phyloP scores from a whole-genome alignment of 2,329 filamentous ascomycete genomes.

The Apiospora pterosperma region DNA sequence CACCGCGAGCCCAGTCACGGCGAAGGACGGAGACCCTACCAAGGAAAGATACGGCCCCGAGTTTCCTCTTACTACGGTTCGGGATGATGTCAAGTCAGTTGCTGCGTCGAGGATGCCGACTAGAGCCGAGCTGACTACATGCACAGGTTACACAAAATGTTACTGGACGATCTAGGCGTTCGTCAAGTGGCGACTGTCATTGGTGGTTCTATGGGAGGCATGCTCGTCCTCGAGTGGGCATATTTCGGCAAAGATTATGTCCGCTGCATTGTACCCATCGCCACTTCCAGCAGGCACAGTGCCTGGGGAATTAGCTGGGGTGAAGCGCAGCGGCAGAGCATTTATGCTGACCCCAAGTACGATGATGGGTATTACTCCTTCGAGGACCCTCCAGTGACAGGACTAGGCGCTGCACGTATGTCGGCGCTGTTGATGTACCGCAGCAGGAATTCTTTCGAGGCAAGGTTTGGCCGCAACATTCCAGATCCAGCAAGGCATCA shows the following conservation, averaged over 20 bases:
- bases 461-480: constrained; percentile 88
- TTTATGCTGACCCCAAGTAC: constrained; percentile 98
- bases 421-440: constrained; percentile 92
- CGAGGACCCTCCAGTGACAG: constrained; percentile 79
- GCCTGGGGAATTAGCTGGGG: constrained; percentile 92
- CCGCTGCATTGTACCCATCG: constrained; percentile 75
- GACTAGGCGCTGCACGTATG: constrained; percentile 93
- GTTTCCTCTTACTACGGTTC: constrained; percentile 90
- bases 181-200: constrained; percentile 75
- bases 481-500: constrained; percentile 82
- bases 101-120: not conserved
- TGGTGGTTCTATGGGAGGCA: constrained; percentile 82
- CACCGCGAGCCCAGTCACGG: constrained; percentile 83
- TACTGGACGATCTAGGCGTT: constrained; percentile 78
- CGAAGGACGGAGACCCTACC: constrained; percentile 72
- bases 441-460: constrained; percentile 94
- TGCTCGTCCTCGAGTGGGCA: constrained; percentile 88
- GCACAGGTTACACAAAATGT: constrained; percentile 68
- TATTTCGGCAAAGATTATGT: constrained; percentile 89
- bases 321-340: constrained; percentile 84
- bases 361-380: constrained; percentile 94
- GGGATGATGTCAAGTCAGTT: constrained; percentile 88
- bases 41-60: constrained; percentile 87
- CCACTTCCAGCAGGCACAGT: constrained; percentile 79
- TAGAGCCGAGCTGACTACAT: constrained; percentile 7